phyloP scores from a whole-genome alignment of 768 basidiomycete genomes.

The Tubosaeta sp. region DNA sequence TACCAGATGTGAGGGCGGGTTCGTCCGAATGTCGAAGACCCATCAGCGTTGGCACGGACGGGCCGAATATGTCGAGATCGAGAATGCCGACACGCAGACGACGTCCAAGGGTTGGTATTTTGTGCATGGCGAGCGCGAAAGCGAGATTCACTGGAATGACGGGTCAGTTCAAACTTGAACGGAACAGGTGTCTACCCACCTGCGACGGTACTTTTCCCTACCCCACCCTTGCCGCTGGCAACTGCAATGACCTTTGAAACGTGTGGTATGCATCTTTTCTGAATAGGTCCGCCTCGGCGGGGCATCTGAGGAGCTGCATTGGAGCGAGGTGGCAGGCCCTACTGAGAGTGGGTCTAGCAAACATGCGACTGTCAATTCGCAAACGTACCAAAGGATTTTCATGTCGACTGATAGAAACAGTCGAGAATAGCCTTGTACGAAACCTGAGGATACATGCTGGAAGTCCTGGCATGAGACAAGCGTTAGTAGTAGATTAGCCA shows the following conservation, averaged over 20 bases:
- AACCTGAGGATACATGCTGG: conserved; percentile 8
- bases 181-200: conserved; percentile 41
- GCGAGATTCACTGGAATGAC: conserved; percentile 78
- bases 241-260: conserved; percentile 81
- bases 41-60: conserved; percentile 90
- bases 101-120: conserved; percentile 27
- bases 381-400: conserved; percentile 53
- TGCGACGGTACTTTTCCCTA: conserved; percentile 92
- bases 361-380: not conserved
- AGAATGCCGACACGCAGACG: conserved; percentile 76
- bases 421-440: conserved; percentile 17
- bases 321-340: conserved; percentile 32
- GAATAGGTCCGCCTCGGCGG: conserved; percentile 47
- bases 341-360: conserved; percentile 20
- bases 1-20: conserved; percentile 70
- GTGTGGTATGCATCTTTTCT: conserved; percentile 58
- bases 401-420: conserved; percentile 27
- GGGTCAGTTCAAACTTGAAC: conserved; percentile 6
- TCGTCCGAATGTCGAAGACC: conserved; percentile 77
- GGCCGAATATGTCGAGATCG: conserved; percentile 95
- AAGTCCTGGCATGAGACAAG: not conserved
- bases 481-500: not conserved
- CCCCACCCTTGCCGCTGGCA: conserved; percentile 92
- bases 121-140: conserved; percentile 57
- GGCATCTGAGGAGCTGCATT: conserved; percentile 55